A percentile compares a stretch with the other conserved stretches of the same genome.
Evolutionary conservation across 1,139 yeast species (phyloP).

Genomic region (Pichia sp.): DNA sequence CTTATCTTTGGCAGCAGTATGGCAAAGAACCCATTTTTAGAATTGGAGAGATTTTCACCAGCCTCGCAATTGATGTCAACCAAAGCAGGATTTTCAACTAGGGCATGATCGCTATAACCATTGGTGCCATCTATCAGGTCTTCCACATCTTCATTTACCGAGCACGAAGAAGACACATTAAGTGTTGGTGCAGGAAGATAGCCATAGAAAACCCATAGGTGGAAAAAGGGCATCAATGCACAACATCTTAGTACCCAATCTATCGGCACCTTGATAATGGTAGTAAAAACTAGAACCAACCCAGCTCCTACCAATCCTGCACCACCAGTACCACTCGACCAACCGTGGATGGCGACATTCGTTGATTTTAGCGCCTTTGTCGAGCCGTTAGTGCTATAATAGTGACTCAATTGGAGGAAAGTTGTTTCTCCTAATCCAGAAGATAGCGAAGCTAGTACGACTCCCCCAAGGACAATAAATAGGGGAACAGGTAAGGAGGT

Average conservation of each 20-base stretch:
- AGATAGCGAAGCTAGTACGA: slow-evolving; percentile 75
- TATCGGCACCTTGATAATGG: slow-evolving; percentile 47
- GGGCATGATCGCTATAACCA: neutral
- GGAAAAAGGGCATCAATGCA: slow-evolving; percentile 44
- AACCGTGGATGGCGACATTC: slow-evolving; percentile 61
- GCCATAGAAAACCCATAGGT: slow-evolving; percentile 34
- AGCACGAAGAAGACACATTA: neutral
- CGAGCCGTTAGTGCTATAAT: slow-evolving; percentile 37
- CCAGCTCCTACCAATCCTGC: slow-evolving; percentile 86
- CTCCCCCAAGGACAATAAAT: slow-evolving; percentile 54
- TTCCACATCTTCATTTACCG: neutral
- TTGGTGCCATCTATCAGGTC: neutral
- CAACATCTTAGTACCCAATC: slow-evolving; percentile 44
- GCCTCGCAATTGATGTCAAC: neutral
- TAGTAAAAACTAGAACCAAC: slow-evolving; percentile 49
- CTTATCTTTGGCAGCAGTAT: slow-evolving; percentile 33
- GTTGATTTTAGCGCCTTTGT: neutral
- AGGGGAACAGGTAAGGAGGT: slow-evolving; percentile 44
- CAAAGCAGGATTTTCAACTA: neutral
- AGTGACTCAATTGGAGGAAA: slow-evolving; percentile 79
- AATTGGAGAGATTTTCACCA: neutral
- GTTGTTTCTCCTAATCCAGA: slow-evolving; percentile 91
- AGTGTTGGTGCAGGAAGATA: slow-evolving; percentile 34
- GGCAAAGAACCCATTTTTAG: neutral
- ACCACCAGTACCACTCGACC: slow-evolving; percentile 93